Conservation (phyloP, 352 stramenopile genomes). For the Pythium coloratum region DNA sequence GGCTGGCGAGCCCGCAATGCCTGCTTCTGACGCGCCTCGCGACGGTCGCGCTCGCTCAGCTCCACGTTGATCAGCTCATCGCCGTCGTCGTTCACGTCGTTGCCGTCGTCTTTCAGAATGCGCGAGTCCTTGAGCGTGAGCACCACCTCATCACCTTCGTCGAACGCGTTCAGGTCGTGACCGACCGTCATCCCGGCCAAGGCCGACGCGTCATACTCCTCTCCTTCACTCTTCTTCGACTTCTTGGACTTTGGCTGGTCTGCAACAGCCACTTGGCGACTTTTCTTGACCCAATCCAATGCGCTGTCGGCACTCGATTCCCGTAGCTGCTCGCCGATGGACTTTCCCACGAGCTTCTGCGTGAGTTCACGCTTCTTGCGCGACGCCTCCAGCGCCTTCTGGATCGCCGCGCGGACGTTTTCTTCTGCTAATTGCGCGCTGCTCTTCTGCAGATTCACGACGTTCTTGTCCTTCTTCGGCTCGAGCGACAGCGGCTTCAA, state of each 20-base stretch:
- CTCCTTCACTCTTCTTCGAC: slow-evolving; percentile 1
- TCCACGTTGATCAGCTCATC: slow-evolving; percentile 88
- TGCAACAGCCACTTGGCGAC: slow-evolving; percentile 30
- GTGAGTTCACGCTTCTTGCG: slow-evolving; percentile 69
- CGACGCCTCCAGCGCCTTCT: slow-evolving; percentile 65
- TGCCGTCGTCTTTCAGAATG: slow-evolving; percentile 81
- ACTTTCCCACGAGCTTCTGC: slow-evolving; percentile 69
- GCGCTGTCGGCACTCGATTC: slow-evolving; percentile 33
- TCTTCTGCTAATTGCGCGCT: slow-evolving; percentile 55
- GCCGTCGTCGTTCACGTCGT: slow-evolving; percentile 77
- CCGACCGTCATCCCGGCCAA: slow-evolving; percentile 89
- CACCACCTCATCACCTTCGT: slow-evolving; percentile 91
- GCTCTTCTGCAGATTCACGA: slow-evolving; percentile 72
- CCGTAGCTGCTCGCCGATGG: slow-evolving; percentile 70
- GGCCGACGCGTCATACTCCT: slow-evolving; percentile 66
- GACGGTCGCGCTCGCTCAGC: slow-evolving; percentile 70
- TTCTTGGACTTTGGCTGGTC: not conserved
- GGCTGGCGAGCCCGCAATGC: slow-evolving; percentile 55
- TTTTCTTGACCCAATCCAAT: slow-evolving; percentile 78
- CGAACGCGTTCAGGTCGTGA: slow-evolving; percentile 87
- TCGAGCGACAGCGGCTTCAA: slow-evolving; percentile 71
- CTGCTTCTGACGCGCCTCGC: slow-evolving; percentile 41
- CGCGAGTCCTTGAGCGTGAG: slow-evolving; percentile 93
- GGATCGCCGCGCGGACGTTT: slow-evolving; percentile 41
- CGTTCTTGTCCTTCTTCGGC: slow-evolving; percentile 45